Evolutionary conservation across 257 asterid species (phyloP).

Genomic region (Nicotiana tomentosiformis): DNA sequence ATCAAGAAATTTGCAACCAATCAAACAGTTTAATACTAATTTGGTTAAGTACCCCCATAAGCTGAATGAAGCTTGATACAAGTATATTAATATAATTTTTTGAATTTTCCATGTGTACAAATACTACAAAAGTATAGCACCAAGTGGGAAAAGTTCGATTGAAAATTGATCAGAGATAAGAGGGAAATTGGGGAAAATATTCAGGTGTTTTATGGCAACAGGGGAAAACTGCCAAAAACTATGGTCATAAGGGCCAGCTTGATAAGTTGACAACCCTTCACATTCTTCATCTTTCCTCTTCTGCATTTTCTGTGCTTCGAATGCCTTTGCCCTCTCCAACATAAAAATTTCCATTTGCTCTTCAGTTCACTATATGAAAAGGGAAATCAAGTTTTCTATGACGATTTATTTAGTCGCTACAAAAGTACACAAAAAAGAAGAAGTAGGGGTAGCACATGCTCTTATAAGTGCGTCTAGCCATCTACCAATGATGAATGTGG

Average conservation of each 20-base stretch:
- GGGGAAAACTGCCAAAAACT: conserved; percentile 36
- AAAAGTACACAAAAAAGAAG: background rate
- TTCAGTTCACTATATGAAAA: conserved; percentile 6
- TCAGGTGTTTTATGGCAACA: conserved; percentile 41
- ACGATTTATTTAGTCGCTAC: too few relatives aligned
- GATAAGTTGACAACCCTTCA: conserved; percentile 35
- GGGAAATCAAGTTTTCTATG: too few relatives aligned
- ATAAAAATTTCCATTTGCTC: background rate
- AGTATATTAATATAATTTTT: background rate
- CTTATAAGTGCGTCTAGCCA: background rate
- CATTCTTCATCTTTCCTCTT: conserved; percentile 27
- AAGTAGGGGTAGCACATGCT: background rate
- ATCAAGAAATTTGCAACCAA: background rate
- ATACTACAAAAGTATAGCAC: background rate
- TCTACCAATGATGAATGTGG: background rate
- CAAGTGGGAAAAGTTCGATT: conserved; percentile 7
- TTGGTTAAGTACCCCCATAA: background rate
- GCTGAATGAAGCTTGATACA: background rate
- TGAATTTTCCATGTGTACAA: conserved; percentile 3
- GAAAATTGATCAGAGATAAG: conserved; percentile 1
- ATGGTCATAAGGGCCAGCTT: conserved; percentile 31
- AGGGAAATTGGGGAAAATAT: conserved; percentile 23
- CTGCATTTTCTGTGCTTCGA: conserved; percentile 48
- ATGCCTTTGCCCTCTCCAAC: conserved; percentile 56
- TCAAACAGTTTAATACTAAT: background rate